Percentiles rank a stretch among this genome's conserved stretches.
These are phyloP conservation scores for Gilbertella persicaria DNA, from an alignment of 371 early-diverging fungal genomes.

Conservation along the genomic window DNA sequence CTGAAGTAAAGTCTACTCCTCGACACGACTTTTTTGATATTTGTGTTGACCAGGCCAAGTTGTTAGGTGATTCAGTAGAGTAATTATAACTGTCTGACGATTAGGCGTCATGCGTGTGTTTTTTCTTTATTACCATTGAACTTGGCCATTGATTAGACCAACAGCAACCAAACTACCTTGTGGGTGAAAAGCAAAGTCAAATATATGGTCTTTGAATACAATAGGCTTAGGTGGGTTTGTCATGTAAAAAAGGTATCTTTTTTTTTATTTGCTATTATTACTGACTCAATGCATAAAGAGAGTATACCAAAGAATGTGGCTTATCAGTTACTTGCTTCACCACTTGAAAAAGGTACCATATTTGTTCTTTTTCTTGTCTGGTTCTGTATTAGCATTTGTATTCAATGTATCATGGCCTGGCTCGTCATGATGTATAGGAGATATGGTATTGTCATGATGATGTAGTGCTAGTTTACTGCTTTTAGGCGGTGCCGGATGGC, in stretches of 20 bases:
- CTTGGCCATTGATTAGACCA: conserved; percentile 76
- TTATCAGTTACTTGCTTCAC: too few relatives aligned
- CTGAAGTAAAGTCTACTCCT: conserved; percentile 71
- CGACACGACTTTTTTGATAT: conserved; percentile 84
- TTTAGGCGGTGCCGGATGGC: neutral
- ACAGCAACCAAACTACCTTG: conserved; percentile 66
- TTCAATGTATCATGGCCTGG: neutral
- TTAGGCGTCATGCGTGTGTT: too few relatives aligned
- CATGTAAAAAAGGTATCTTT: too few relatives aligned
- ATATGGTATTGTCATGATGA: conserved; percentile 1
- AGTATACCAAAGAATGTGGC: too few relatives aligned
- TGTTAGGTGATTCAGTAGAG: conserved; percentile 5
- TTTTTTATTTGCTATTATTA: too few relatives aligned
- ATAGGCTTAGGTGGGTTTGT: neutral
- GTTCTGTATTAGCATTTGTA: neutral
- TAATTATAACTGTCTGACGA: neutral
- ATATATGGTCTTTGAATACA: conserved; percentile 51
- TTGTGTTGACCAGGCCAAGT: conserved; percentile 50
- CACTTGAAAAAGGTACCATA: conserved; percentile 15
- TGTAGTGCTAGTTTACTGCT: neutral
- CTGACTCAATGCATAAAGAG: too few relatives aligned
- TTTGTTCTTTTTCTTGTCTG: conserved; percentile 5
- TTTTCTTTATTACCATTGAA: conserved; percentile 62
- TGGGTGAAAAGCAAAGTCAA: conserved; percentile 80
- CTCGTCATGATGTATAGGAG: neutral